phyloP scores from a whole-genome alignment of 2,329 filamentous ascomycete species.

The Fusarium fracticaudum region DNA sequence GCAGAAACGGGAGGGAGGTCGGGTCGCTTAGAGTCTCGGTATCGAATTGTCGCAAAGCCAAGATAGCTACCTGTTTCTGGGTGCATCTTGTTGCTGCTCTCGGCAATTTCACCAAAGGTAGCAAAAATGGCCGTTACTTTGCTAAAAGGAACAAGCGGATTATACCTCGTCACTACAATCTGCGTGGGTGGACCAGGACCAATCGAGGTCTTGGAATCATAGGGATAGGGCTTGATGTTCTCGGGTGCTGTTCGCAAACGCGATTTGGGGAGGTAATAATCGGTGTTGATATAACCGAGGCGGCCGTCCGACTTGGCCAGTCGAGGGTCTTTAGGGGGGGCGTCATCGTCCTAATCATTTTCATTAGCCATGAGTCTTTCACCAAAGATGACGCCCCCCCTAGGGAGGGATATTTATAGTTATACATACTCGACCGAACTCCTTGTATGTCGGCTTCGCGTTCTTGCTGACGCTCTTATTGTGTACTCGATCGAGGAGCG shows the following conservation, averaged over 20 bases:
- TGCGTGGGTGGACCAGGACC: conserved; percentile 90
- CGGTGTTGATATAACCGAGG: conserved; percentile 73
- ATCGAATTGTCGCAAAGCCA: conserved; percentile 91
- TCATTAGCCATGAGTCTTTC: conserved; percentile 67
- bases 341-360: conserved; percentile 78
- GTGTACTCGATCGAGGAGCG: conserved; percentile 61
- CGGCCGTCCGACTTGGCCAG: conserved; percentile 72
- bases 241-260: conserved; percentile 79
- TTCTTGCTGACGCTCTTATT: conserved; percentile 63
- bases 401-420: conserved; percentile 50
- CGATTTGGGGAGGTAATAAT: conserved; percentile 76
- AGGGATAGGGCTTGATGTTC: conserved; percentile 81
- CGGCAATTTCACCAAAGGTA: conserved; percentile 85
- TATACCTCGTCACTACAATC: conserved; percentile 95
- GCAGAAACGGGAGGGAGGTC: conserved; percentile 66
- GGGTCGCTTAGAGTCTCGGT: conserved; percentile 73
- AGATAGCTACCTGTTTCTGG: conserved; percentile 94
- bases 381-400: conserved; percentile 70
- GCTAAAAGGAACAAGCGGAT: conserved; percentile 83
- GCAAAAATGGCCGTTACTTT: conserved; percentile 81
- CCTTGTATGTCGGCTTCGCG: conserved; percentile 68
- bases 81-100: conserved; percentile 93
- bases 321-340: conserved; percentile 83
- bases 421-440: conserved; percentile 74
- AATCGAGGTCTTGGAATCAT: conserved; percentile 84